Conservation (phyloP, 108 stramenopile genomes). For the Conticribra guillardii region DNA sequence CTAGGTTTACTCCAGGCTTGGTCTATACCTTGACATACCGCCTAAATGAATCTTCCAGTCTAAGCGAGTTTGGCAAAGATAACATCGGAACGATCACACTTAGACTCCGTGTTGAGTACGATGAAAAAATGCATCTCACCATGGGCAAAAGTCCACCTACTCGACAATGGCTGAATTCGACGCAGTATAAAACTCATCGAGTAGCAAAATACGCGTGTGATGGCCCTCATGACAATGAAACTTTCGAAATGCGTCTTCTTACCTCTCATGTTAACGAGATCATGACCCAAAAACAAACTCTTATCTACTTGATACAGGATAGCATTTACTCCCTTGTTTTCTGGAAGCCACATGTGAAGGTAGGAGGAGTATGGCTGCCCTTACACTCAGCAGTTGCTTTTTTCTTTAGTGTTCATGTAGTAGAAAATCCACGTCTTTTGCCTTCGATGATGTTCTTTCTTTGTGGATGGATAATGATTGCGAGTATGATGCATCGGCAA, state of each 20-base stretch:
- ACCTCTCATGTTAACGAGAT: constrained; percentile 78
- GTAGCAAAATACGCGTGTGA: constrained; percentile 61
- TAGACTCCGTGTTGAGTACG: constrained; percentile 60
- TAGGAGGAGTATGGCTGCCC: no score
- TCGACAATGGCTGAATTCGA: constrained; percentile 51
- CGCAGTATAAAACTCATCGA: constrained; percentile 56
- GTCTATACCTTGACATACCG: constrained; percentile 65
- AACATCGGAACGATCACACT: constrained; percentile 65
- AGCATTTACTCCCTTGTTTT: constrained; percentile 62
- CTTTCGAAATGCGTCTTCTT: constrained; percentile 64
- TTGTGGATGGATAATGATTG: constrained; percentile 76
- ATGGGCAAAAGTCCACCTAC: constrained; percentile 24
- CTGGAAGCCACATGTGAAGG: constrained; percentile 77
- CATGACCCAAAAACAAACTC: constrained; percentile 54
- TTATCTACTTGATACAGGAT: constrained; percentile 38
- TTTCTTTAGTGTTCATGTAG: constrained; percentile 43
- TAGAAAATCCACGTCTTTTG: constrained; percentile 67
- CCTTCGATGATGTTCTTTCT: constrained; percentile 49
- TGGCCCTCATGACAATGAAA: constrained; percentile 56
- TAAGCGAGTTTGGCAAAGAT: constrained; percentile 52
- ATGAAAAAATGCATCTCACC: constrained; percentile 57
- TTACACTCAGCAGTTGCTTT: constrained; percentile 72
- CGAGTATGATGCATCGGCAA: constrained; percentile 55
- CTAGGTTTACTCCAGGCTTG: no score
- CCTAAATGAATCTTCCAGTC: constrained; percentile 57